phyloP scores from a whole-genome alignment of 306 rosid species.

The Glycine tomentella region DNA sequence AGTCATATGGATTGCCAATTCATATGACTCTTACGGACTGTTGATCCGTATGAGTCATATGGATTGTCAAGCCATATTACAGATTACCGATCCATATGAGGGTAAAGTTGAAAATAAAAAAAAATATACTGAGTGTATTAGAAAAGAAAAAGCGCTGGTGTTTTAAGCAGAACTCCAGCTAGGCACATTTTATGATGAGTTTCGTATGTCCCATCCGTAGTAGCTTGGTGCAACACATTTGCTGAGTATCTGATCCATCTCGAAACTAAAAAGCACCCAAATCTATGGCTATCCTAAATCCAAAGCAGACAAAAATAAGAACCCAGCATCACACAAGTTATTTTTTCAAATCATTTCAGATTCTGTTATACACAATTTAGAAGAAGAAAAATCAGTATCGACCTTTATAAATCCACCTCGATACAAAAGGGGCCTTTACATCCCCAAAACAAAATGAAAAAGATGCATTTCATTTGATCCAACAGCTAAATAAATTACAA shows the following conservation, averaged over 20 bases:
- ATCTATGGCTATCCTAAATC: not conserved
- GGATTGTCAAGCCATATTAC: too few species aligned
- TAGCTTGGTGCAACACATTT: not conserved
- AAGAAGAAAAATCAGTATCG: conserved; percentile 56
- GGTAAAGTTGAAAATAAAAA: too few species aligned
- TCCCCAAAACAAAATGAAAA: conserved; percentile 53
- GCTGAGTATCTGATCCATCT: not conserved
- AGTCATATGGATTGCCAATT: too few species aligned
- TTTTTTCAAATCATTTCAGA: conserved; percentile 47
- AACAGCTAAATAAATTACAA: conserved; percentile 55
- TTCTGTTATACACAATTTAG: conserved; percentile 63
- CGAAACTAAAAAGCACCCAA: not conserved
- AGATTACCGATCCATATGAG: too few species aligned
- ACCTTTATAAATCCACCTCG: conserved; percentile 51
- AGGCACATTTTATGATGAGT: not conserved
- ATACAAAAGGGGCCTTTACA: conserved; percentile 54
- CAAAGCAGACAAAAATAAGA: conserved; percentile 25
- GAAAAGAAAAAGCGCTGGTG: too few species aligned
- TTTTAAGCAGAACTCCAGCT: too few species aligned
- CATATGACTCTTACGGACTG: too few species aligned
- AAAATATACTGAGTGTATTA: too few species aligned
- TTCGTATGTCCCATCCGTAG: not conserved
- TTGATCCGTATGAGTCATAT: too few species aligned
- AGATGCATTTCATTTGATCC: conserved; percentile 56
- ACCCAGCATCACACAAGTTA: conserved; percentile 38